Percentiles rank a stretch among this genome's conserved stretches.
Evolutionary conservation across 2,329 filamentous ascomycete genomes (phyloP).

Genomic region (Fusarium coffeatum): DNA sequence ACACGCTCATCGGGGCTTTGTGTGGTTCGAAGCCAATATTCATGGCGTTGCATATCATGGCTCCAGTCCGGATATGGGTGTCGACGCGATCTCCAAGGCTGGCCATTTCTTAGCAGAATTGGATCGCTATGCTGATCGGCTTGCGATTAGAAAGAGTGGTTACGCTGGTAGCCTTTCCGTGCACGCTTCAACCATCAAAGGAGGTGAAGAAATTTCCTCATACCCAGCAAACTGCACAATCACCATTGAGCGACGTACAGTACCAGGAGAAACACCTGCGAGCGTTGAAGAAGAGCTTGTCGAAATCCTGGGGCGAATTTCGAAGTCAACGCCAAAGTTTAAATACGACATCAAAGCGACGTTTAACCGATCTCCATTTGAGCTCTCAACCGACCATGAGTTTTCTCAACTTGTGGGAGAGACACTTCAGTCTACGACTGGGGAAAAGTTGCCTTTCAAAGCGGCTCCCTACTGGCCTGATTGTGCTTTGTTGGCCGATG

Average conservation of each 20-base stretch:
- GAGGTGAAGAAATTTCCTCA: constrained; percentile 63
- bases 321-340: not conserved
- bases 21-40: constrained; percentile 58
- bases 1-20: constrained; percentile 63
- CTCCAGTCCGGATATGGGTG: constrained; percentile 56
- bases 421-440: not conserved
- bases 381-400: not conserved
- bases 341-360: not conserved
- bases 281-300: not conserved
- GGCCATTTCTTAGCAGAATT: constrained; percentile 61
- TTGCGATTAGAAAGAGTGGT: constrained; percentile 48
- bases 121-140: constrained; percentile 54
- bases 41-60: constrained; percentile 58
- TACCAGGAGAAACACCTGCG: constrained; percentile 46
- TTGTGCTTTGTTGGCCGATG: not conserved
- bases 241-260: constrained; percentile 61
- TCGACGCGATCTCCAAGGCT: constrained; percentile 62
- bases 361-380: not conserved
- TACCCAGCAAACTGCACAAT: constrained; percentile 63
- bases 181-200: constrained; percentile 61
- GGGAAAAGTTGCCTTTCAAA: not conserved
- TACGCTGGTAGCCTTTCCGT: constrained; percentile 55
- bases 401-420: not conserved
- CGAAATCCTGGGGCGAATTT: not conserved
- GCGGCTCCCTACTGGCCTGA: not conserved